Conservation (phyloP, 176 grass and related monocot species). For the Zizania latifolia region DNA sequence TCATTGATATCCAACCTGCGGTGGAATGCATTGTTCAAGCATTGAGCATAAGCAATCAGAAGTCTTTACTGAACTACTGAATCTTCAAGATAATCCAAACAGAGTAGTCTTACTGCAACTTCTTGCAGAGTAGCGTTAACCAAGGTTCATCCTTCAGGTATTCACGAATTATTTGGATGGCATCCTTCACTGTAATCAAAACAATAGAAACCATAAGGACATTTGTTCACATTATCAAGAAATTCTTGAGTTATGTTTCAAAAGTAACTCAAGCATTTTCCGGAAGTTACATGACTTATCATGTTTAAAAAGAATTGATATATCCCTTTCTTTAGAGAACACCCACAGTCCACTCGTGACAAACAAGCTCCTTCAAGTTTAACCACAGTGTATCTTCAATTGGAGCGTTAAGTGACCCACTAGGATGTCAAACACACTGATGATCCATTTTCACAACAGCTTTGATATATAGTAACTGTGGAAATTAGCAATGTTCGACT, state of each 20-base stretch:
- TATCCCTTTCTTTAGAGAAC: neutral
- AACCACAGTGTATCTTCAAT: too few species aligned
- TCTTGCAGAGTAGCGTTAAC: constrained; percentile 59
- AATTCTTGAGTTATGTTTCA: neutral
- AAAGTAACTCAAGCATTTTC: neutral
- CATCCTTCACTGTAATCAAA: constrained; percentile 58
- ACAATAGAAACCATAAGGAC: neutral
- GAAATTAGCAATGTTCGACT: neutral
- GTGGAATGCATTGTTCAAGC: constrained; percentile 4
- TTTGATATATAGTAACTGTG: neutral
- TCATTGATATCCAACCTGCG: constrained; percentile 60
- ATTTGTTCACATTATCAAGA: constrained; percentile 1
- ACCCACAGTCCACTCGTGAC: neutral
- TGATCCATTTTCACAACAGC: neutral
- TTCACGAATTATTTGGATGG: constrained; percentile 71
- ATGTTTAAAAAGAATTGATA: neutral
- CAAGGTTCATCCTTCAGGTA: constrained; percentile 81
- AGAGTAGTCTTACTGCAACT: constrained; percentile 58
- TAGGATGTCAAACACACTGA: neutral
- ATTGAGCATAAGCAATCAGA: neutral
- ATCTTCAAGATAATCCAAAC: neutral
- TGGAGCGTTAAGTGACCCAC: neutral
- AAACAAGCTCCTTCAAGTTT: neutral
- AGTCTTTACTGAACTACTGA: neutral
- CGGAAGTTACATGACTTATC: neutral